phyloP scores from a whole-genome alignment of 2,329 filamentous ascomycete genomes.

The Calonectria naviculata region DNA sequence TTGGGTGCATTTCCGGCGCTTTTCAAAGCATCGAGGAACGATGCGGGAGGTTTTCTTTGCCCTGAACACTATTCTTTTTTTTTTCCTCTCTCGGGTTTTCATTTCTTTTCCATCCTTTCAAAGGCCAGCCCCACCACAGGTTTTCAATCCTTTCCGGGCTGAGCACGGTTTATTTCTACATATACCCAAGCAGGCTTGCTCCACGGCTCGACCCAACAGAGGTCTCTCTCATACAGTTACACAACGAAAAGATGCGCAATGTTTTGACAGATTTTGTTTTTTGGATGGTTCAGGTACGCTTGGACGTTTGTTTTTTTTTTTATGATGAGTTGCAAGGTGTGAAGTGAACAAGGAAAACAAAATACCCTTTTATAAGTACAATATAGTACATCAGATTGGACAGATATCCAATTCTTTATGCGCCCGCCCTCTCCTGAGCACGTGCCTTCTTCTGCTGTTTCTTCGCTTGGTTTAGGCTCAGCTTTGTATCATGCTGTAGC shows the following conservation, averaged over 20 bases:
- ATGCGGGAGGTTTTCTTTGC: conserved; percentile 25
- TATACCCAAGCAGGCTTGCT: conserved; percentile 23
- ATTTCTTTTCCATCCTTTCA: conserved; percentile 14
- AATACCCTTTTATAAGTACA: conserved; percentile 26
- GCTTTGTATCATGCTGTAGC: conserved; percentile 56
- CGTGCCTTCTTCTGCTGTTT: conserved; percentile 72
- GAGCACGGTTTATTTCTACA: conserved; percentile 12
- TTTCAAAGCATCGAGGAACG: conserved; percentile 32
- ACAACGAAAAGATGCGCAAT: conserved; percentile 22
- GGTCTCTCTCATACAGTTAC: conserved; percentile 8
- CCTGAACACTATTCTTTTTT: conserved; percentile 9
- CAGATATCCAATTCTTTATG: conserved; percentile 17
- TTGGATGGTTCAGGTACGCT: not conserved
- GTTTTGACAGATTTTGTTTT: conserved; percentile 7
- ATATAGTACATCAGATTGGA: conserved; percentile 19
- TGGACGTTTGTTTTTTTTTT: too few relatives aligned
- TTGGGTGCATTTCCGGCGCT: conserved; percentile 37
- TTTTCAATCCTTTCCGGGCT: conserved; percentile 14
- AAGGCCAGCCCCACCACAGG: not conserved
- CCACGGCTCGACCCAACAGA: conserved; percentile 7
- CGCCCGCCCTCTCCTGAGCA: conserved; percentile 54
- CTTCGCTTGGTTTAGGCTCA: conserved; percentile 76
- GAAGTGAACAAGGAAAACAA: conserved; percentile 29
- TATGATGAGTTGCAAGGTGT: conserved; percentile 25
- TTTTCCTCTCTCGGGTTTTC: conserved; percentile 18